These are phyloP conservation scores for Solanum habrochaites DNA, from an alignment of 257 asterid species.

Conservation along the genomic window DNA sequence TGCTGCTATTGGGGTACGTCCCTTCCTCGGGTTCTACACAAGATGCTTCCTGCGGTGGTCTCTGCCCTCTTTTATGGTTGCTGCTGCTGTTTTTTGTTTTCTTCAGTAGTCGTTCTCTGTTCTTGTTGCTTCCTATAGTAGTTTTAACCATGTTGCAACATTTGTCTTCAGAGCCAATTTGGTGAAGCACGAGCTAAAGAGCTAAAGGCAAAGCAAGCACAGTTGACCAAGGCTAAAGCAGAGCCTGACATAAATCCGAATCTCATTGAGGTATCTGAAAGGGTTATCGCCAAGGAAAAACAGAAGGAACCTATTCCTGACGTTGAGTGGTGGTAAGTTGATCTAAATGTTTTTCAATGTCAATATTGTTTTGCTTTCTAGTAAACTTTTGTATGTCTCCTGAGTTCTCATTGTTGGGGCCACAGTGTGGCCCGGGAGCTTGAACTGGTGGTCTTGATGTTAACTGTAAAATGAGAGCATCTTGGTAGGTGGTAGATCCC, in stretches of 20 bases:
- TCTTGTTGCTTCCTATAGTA: not conserved
- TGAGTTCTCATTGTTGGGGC: not conserved
- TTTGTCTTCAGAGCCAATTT: constrained; percentile 57
- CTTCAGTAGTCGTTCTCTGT: not conserved
- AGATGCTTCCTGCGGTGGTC: not conserved
- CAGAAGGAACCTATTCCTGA: constrained; percentile 82
- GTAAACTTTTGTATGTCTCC: not conserved
- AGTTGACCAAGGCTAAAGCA: constrained; percentile 80
- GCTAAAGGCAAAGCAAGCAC: constrained; percentile 87
- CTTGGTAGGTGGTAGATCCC: not conserved
- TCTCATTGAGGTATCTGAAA: constrained; percentile 82
- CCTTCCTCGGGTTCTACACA: not conserved
- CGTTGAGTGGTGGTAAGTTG: constrained; percentile 93
- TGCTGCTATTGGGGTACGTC: not conserved
- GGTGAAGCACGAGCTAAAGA: constrained; percentile 98
- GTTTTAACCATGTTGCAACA: constrained; percentile 2
- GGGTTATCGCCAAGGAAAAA: constrained; percentile 67
- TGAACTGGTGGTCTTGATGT: not conserved
- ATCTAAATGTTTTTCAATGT: not conserved
- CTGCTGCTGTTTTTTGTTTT: not conserved
- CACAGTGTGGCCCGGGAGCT: not conserved
- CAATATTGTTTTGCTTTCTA: not conserved
- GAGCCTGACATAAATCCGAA: constrained; percentile 95
- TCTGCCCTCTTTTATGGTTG: not conserved
- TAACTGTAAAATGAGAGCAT: not conserved